phyloP scores from a whole-genome alignment of 2,329 filamentous ascomycete species.

The Aspergillus candidus region DNA sequence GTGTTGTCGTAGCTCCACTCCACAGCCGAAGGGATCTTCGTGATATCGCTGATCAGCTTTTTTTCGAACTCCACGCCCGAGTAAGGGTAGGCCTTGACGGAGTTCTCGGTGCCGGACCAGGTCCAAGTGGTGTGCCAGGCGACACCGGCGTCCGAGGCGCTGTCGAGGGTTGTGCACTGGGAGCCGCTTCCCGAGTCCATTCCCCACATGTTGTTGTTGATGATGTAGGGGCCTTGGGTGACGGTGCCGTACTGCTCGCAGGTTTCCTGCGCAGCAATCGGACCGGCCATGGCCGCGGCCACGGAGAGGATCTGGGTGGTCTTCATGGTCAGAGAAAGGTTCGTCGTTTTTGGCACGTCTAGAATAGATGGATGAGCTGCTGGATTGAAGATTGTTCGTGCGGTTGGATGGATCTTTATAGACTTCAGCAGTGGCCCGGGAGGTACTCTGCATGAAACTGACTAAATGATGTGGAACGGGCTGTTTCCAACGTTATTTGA shows the following conservation, averaged over 20 bases:
- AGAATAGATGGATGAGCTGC: no score
- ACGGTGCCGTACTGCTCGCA: constrained; percentile 16
- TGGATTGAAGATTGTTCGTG: no score
- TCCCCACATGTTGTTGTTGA: constrained; percentile 48
- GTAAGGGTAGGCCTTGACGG: constrained; percentile 38
- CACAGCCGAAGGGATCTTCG: constrained; percentile 36
- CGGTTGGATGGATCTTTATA: no score
- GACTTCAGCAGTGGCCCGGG: no score
- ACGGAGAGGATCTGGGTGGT: no score
- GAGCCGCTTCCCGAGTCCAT: constrained; percentile 24
- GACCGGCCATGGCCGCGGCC: no score
- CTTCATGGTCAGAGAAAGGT: no score
- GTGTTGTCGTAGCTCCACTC: constrained; percentile 43
- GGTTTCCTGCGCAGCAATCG: no score
- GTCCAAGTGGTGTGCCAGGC: constrained; percentile 38
- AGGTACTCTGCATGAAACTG: no score
- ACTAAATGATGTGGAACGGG: no score
- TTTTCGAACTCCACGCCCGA: constrained; percentile 3
- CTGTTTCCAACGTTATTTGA: no score
- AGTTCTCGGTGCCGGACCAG: constrained; percentile 30
- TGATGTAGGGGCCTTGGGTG: constrained; percentile 33
- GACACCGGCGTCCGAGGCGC: constrained; percentile 20
- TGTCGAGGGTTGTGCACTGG: constrained; percentile 36
- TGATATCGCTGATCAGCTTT: constrained; percentile 18
- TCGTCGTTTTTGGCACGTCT: no score